A percentile compares a stretch with the other conserved stretches of the same genome.
phyloP scores from a whole-genome alignment of 495 filamentous ascomycete genomes.

The Massariosphaeria phaeospora region DNA sequence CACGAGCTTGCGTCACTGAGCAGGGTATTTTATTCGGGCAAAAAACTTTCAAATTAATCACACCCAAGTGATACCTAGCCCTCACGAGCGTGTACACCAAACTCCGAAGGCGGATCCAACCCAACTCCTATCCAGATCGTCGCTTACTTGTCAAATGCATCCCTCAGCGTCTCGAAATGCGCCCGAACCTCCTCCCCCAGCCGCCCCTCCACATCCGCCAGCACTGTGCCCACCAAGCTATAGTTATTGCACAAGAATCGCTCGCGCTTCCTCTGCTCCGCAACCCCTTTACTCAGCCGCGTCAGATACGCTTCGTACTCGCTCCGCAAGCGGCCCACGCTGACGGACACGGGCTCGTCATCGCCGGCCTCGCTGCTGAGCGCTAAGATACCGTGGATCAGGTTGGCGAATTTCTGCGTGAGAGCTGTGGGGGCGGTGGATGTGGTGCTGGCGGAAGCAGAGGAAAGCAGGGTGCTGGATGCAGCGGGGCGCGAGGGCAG shows the following conservation, averaged over 20 bases:
- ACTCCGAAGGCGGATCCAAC: too few relatives aligned
- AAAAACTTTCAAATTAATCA: too few relatives aligned
- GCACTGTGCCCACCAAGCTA: conserved; percentile 82
- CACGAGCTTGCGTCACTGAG: too few relatives aligned
- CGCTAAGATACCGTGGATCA: conserved; percentile 75
- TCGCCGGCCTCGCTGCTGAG: conserved; percentile 84
- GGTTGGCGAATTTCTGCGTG: conserved; percentile 87
- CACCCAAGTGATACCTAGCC: too few relatives aligned
- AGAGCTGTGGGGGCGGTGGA: conserved; percentile 86
- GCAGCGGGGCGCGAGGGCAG: conserved; percentile 50
- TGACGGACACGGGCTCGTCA: conserved; percentile 83
- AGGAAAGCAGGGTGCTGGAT: conserved; percentile 54
- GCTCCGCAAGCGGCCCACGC: conserved; percentile 64
- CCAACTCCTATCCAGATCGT: too few relatives aligned
- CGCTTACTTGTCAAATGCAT: conserved; percentile 34
- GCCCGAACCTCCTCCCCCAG: conserved; percentile 67
- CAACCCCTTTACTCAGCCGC: conserved; percentile 61
- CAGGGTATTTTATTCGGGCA: too few relatives aligned
- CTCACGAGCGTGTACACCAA: too few relatives aligned
- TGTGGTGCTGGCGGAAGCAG: conserved; percentile 54
- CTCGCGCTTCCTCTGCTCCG: conserved; percentile 72
- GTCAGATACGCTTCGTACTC: conserved; percentile 76
- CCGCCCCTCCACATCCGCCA: conserved; percentile 76
- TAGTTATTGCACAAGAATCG: conserved; percentile 94
- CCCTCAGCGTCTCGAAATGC: conserved; percentile 60